Percentiles rank a stretch among this genome's conserved stretches.
Conservation (phyloP, 2,329 filamentous ascomycete species). For the Aspergillus felis region DNA sequence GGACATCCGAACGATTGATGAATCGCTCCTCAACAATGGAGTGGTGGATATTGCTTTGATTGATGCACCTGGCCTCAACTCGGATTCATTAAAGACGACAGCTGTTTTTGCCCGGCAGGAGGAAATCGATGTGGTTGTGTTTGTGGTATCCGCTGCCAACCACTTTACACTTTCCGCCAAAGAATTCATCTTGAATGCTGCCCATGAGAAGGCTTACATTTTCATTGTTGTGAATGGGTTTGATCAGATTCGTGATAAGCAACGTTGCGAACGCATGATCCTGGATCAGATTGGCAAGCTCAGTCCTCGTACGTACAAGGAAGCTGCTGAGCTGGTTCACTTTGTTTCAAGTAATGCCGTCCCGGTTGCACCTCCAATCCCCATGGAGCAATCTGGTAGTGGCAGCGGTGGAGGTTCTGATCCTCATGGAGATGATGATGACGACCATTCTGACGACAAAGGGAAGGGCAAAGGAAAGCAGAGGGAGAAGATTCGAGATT, state of each 20-base stretch:
- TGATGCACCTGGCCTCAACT: slow-evolving; percentile 91
- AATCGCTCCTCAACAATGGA: slow-evolving; percentile 93
- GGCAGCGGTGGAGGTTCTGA: slow-evolving; percentile 54
- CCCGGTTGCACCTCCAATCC: slow-evolving; percentile 62
- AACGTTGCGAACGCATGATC: slow-evolving; percentile 87
- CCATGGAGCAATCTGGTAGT: slow-evolving; percentile 46
- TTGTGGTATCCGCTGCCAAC: slow-evolving; percentile 95
- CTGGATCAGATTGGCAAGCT: slow-evolving; percentile 81
- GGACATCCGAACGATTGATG: slow-evolving; percentile 82
- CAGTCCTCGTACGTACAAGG: slow-evolving; percentile 91
- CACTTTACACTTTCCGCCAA: slow-evolving; percentile 97
- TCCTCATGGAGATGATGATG: slow-evolving; percentile 46
- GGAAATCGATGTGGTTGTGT: slow-evolving; percentile 97
- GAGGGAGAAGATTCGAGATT: slow-evolving; percentile 84
- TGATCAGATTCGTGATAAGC: slow-evolving; percentile 88
- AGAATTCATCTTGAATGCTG: slow-evolving; percentile 94
- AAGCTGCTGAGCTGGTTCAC: slow-evolving; percentile 87
- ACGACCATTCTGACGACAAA: slow-evolving; percentile 50
- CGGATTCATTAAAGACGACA: slow-evolving; percentile 93
- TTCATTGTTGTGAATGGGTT: slow-evolving; percentile 99
- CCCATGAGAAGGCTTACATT: slow-evolving; percentile 95
- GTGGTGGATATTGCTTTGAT: slow-evolving; percentile 98
- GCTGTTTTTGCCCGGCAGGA: slow-evolving; percentile 96
- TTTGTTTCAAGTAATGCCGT: slow-evolving; percentile 98
- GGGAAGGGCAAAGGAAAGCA: slow-evolving; percentile 86